A percentile compares a stretch with the other conserved stretches of the same genome.
Conservation (phyloP, 2,329 filamentous ascomycete species). For the Trichoderma afroharzianum region DNA sequence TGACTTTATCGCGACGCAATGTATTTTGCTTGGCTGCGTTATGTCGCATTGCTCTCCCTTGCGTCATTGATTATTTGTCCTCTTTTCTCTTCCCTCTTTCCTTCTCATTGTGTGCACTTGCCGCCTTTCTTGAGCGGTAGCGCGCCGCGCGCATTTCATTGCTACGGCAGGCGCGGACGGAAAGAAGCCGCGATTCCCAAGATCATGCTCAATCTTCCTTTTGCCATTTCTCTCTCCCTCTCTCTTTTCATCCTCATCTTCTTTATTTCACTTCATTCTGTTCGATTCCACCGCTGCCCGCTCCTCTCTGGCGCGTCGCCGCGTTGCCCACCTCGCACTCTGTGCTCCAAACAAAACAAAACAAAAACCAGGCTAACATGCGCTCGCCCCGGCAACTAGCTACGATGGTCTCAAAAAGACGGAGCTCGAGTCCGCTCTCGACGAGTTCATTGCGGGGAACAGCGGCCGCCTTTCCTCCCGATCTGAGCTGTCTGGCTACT, state of each 20-base stretch:
- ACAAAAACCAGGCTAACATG: conserved; percentile 5
- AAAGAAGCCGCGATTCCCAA: background rate
- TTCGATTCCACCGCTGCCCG: background rate
- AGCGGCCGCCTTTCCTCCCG: conserved; percentile 60
- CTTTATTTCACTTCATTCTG: background rate
- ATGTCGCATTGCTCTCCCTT: background rate
- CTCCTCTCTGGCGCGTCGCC: background rate
- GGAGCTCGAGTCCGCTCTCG: conserved; percentile 73
- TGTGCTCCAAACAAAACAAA: background rate
- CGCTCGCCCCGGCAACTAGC: conserved; percentile 39
- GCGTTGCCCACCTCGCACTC: background rate
- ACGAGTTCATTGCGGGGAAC: conserved; percentile 69
- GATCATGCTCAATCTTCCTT: background rate
- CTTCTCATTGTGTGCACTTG: background rate
- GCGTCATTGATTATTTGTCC: conserved; percentile 15
- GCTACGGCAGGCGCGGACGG: background rate
- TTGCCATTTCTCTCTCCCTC: background rate
- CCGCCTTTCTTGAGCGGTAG: background rate
- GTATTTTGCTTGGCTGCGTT: background rate
- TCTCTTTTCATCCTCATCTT: background rate
- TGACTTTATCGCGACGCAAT: background rate
- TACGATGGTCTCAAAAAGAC: conserved; percentile 70
- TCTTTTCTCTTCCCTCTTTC: background rate
- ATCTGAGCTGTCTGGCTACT: conserved; percentile 68
- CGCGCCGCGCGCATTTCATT: conserved; percentile 4